These are phyloP conservation scores for Notholithocarpus densiflorus DNA, from an alignment of 306 rosid genomes.

Conservation along the genomic window DNA sequence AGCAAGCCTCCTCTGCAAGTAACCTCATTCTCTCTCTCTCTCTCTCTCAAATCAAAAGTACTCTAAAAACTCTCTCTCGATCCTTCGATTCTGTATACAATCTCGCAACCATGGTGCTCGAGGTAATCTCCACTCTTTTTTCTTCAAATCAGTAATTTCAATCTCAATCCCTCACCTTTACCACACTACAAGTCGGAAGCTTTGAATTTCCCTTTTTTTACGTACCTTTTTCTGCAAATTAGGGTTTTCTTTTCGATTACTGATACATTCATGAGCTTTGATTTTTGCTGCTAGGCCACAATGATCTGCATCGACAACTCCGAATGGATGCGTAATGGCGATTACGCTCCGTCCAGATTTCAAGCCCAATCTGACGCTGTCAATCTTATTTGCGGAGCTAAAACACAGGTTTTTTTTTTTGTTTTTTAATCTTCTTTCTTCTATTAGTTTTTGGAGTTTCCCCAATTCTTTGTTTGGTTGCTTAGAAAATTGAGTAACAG, in stretches of 20 bases:
- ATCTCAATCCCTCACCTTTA: neutral
- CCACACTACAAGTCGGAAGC: neutral
- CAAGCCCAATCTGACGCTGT: conserved; percentile 91
- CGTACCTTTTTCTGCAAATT: neutral
- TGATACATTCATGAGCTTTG: neutral
- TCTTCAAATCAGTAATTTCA: neutral
- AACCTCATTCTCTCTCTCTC: conserved; percentile 3
- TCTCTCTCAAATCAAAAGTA: neutral
- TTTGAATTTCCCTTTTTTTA: neutral
- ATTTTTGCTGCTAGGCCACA: conserved; percentile 54
- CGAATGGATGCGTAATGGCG: conserved; percentile 98
- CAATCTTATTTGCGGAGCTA: conserved; percentile 92
- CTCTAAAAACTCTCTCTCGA: neutral
- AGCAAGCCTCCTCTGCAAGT: conserved; percentile 21
- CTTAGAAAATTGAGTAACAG: neutral
- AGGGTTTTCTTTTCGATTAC: conserved; percentile 43
- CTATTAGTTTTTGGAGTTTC: neutral
- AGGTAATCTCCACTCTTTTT: conserved; percentile 41
- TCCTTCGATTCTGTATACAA: conserved; percentile 18
- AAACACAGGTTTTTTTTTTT: conserved; percentile 72
- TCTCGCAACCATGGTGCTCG: conserved; percentile 78
- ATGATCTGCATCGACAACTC: conserved; percentile 97
- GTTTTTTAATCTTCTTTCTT: neutral
- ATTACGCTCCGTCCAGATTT: conserved; percentile 80
- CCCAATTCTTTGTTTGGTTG: neutral